These are phyloP conservation scores for Pecoramyces ruminantium DNA, from an alignment of 192 early-diverging fungal genomes.

Conservation along the genomic window DNA sequence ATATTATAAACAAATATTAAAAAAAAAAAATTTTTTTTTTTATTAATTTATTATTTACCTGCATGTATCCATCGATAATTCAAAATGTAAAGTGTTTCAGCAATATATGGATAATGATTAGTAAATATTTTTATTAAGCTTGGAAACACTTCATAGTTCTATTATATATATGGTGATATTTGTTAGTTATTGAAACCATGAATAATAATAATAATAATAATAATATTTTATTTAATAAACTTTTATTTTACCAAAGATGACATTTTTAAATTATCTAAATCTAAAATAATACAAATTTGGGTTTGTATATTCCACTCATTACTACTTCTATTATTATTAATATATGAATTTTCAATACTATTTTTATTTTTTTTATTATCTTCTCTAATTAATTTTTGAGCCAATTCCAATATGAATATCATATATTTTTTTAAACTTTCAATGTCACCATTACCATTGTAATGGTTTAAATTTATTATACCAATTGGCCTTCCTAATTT, in stretches of 20 bases:
- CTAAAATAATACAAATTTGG: not conserved
- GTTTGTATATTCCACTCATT: not conserved
- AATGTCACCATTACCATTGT: not conserved
- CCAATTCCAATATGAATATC: not conserved
- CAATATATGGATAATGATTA: not conserved
- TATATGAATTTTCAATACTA: not conserved
- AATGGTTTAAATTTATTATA: not conserved
- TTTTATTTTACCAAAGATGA: not conserved
- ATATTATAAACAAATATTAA: too few species aligned
- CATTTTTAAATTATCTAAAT: not conserved
- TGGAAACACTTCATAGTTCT: not conserved
- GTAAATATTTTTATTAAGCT: not conserved
- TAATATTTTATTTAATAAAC: too few species aligned
- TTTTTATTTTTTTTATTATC: not conserved
- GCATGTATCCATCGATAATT: not conserved
- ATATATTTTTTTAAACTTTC: not conserved
- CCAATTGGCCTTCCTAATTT: not conserved
- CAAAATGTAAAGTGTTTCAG: not conserved
- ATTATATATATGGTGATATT: too few species aligned
- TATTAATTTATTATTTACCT: not conserved
- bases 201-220: too few species aligned
- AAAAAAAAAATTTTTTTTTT: too few species aligned
- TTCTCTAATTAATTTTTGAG: not conserved
- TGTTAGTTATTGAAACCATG: too few species aligned
- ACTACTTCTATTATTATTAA: not conserved